Percentiles rank a stretch among this genome's conserved stretches.
Evolutionary conservation across 2,329 filamentous ascomycete species (phyloP).

Genomic region (Orbilia ellipsospora): DNA sequence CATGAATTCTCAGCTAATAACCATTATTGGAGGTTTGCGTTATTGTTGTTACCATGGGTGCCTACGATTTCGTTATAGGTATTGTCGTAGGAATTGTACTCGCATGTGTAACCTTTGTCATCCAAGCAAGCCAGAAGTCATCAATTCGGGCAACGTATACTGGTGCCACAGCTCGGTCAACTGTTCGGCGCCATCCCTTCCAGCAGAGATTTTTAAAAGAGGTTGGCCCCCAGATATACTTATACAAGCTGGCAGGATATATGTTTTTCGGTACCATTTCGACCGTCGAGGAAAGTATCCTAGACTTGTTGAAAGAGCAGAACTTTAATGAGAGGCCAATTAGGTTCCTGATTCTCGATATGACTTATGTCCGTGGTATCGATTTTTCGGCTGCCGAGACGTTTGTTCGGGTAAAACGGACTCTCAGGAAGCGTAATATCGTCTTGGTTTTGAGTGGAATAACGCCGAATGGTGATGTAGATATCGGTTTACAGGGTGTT

Average conservation of each 20-base stretch:
- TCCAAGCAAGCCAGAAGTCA: slow-evolving; percentile 89
- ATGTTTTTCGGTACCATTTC: slow-evolving; percentile 99
- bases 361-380: slow-evolving; percentile 87
- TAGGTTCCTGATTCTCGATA: slow-evolving; percentile 87
- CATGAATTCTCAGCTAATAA: slow-evolving; percentile 1
- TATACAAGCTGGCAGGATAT: slow-evolving; percentile 91
- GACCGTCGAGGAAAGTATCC: slow-evolving; percentile 88
- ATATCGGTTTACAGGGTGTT: slow-evolving; percentile 81
- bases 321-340: slow-evolving; percentile 82
- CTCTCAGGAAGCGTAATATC: slow-evolving; percentile 81
- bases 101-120: slow-evolving; percentile 88
- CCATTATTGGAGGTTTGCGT: slow-evolving; percentile 21
- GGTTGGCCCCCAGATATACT: slow-evolving; percentile 86
- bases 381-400: slow-evolving; percentile 97
- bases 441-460: slow-evolving; percentile 85
- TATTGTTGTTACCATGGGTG: slow-evolving; percentile 59
- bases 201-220: slow-evolving; percentile 87
- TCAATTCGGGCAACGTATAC: slow-evolving; percentile 91
- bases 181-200: slow-evolving; percentile 87
- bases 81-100: slow-evolving; percentile 92
- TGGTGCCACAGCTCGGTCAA: slow-evolving; percentile 88
- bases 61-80: slow-evolving; percentile 94
- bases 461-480: slow-evolving; percentile 78
- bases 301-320: slow-evolving; percentile 82
- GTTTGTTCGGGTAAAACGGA: slow-evolving; percentile 89